Evolutionary conservation across 352 stramenopile species (phyloP).

Genomic region (Paralagenidium karlingii): DNA sequence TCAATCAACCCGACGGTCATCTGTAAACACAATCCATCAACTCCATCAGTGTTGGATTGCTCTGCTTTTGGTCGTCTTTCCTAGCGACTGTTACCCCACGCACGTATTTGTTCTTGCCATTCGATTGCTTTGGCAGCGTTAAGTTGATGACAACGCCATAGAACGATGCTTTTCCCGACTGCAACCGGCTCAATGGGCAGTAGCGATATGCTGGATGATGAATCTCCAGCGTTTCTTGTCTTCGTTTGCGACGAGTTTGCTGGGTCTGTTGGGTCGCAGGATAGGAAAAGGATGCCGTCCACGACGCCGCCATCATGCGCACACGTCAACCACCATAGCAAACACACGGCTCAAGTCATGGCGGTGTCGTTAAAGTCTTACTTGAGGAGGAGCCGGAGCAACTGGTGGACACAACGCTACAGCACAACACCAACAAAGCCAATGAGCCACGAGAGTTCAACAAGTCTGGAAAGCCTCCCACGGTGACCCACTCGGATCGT

Average conservation of each 20-base stretch:
- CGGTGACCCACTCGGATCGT: background rate
- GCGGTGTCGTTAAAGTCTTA: no score
- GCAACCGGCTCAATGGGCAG: slow-evolving; percentile 32
- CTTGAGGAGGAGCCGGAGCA: background rate
- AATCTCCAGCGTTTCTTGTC: background rate
- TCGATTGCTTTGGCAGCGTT: slow-evolving; percentile 47
- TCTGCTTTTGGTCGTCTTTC: no score
- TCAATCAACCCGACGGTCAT: slow-evolving; percentile 63
- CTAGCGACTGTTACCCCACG: slow-evolving; percentile 10
- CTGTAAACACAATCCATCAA: slow-evolving; percentile 9
- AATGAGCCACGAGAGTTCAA: background rate
- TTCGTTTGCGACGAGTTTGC: background rate
- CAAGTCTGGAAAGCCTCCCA: background rate
- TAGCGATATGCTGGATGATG: slow-evolving; percentile 27
- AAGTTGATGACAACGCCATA: slow-evolving; percentile 70
- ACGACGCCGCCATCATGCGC: no score
- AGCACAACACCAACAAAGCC: background rate
- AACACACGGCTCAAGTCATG: no score
- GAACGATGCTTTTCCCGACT: slow-evolving; percentile 35
- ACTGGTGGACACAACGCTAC: background rate
- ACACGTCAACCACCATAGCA: no score
- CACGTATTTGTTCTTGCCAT: slow-evolving; percentile 50
- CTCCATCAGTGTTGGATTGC: background rate
- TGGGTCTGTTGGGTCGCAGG: no score
- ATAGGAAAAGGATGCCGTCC: no score